Percentiles rank a stretch among this genome's conserved stretches.
These are phyloP conservation scores for Bipolaris cookei DNA, from an alignment of 2,329 filamentous ascomycete genomes.

Conservation along the genomic window DNA sequence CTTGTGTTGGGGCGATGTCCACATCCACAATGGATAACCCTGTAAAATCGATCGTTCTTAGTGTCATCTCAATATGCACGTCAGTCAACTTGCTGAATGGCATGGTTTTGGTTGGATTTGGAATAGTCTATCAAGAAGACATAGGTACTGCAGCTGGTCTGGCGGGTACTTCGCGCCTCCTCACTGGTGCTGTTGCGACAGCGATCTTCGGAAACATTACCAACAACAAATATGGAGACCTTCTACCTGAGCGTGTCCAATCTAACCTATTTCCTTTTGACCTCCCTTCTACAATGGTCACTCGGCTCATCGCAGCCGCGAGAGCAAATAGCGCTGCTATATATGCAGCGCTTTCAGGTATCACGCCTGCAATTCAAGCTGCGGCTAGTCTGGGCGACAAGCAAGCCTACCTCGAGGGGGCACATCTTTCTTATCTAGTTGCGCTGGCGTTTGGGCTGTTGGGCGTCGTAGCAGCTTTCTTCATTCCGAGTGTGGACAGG, in stretches of 20 bases:
- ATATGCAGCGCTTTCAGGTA: conserved; percentile 37
- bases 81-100: conserved; percentile 39
- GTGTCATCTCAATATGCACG: conserved; percentile 37
- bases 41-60: conserved; percentile 33
- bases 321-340: conserved; percentile 32
- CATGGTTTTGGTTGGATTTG: conserved; percentile 40
- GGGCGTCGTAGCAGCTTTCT: conserved; percentile 37
- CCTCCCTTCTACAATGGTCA: conserved; percentile 20
- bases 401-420: conserved; percentile 36
- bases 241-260: conserved; percentile 23
- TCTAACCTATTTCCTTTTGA: conserved; percentile 26
- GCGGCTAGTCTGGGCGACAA: conserved; percentile 37
- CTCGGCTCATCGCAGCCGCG: conserved; percentile 31
- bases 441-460: conserved; percentile 40
- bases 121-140: conserved; percentile 40
- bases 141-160: conserved; percentile 42
- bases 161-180: conserved; percentile 36
- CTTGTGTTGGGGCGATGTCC: conserved; percentile 36
- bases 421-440: conserved; percentile 39
- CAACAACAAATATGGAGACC: conserved; percentile 35
- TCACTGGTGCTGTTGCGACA: conserved; percentile 38
- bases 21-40: conserved; percentile 36
- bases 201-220: conserved; percentile 39
- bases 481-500: conserved; percentile 35
- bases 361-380: conserved; percentile 36